Evolutionary conservation across 495 filamentous ascomycete genomes (phyloP).

Genomic region (Hypoxylon intermedium): DNA sequence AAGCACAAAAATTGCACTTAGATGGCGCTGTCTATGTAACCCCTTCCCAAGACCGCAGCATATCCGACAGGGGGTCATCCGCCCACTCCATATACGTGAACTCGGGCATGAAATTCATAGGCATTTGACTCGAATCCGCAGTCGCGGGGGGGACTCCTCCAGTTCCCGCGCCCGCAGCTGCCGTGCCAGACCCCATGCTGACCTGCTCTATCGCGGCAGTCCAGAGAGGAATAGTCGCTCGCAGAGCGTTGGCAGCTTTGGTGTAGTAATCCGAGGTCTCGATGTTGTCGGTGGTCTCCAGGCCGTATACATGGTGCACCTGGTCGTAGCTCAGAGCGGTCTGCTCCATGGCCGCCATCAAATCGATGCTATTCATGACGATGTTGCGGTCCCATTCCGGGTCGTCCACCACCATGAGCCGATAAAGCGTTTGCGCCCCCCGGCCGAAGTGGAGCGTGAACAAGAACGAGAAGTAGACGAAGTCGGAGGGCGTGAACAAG

Average conservation of each 20-base stretch:
- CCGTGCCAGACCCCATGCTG: neutral
- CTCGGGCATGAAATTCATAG: slow-evolving; percentile 5
- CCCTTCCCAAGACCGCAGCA: slow-evolving; percentile 31
- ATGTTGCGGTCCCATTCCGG: slow-evolving; percentile 32
- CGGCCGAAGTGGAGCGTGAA: slow-evolving; percentile 36
- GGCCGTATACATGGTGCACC: slow-evolving; percentile 26
- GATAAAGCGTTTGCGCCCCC: slow-evolving; percentile 35
- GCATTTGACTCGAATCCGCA: slow-evolving; percentile 1
- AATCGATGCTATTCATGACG: slow-evolving; percentile 20
- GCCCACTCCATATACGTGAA: slow-evolving; percentile 30
- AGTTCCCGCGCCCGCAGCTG: neutral
- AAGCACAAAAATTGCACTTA: too few relatives aligned
- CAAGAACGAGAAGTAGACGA: slow-evolving; percentile 31
- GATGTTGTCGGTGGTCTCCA: slow-evolving; percentile 25
- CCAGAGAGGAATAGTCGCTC: slow-evolving; percentile 31
- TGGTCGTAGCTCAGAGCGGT: slow-evolving; percentile 16
- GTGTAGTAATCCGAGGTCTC: slow-evolving; percentile 32
- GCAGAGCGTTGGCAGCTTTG: slow-evolving; percentile 25
- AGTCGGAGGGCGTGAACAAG: slow-evolving; percentile 16
- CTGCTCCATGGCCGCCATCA: slow-evolving; percentile 24
- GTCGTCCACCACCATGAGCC: slow-evolving; percentile 37
- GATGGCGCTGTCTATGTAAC: too few relatives aligned
- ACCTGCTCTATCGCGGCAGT: slow-evolving; percentile 26
- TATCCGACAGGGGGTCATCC: slow-evolving; percentile 31
- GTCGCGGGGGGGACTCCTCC: neutral